Base-by-base conservation (phyloP, 345 rosid genomes). In the Citrus sp. region DNA sequence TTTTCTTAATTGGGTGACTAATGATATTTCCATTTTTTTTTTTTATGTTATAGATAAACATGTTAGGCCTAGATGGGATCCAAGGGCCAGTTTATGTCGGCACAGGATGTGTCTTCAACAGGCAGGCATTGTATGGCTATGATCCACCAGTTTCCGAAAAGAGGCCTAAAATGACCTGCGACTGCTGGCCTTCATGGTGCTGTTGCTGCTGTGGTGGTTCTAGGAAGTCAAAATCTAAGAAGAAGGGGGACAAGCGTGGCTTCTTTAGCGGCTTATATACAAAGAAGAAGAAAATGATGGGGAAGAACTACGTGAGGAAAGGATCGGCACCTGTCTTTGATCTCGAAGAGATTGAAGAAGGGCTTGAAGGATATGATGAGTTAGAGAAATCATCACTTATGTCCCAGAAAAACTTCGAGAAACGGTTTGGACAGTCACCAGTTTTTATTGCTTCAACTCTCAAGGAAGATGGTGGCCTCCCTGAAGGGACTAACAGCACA, bases 71-170 rank as follows among this genome's bases (percentile, higher is more conserved):
- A 73, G 98, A 94, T 72, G 99, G 99, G 38, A 79, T 94, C 76
- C 98, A 96, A 87, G 99, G 99, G 18, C 98, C 99, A 16, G 97
- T 94, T 9, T 95, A 95, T 4, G 99, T 95, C 2, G 99, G 99
- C 69, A 95, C 99, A 24, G 98, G 99, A 75, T 93, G 98, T 74
- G 96, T 92, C 76, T 95, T 95, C 90, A 92, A 96, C 74, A 84
- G 97, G 83, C 97, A 90, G 84, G 96, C 99, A 63, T 55, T 96
- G 85, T 96, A 96, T 70, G 97, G 99, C 54, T 96, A 96, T 77
- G 97, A 96, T 73, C 99, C 98, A 5, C 97, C 97, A 4, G 92
- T 87, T 38, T 96, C 97, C 0, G 90, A 96, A 78, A 93, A 95
- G 87, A 79, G 97, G 13, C 94, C 92, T 7, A 93, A 92, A 86